Evolutionary conservation across 805 yeast species (phyloP).

Genomic region (Hanseniaspora singularis): DNA sequence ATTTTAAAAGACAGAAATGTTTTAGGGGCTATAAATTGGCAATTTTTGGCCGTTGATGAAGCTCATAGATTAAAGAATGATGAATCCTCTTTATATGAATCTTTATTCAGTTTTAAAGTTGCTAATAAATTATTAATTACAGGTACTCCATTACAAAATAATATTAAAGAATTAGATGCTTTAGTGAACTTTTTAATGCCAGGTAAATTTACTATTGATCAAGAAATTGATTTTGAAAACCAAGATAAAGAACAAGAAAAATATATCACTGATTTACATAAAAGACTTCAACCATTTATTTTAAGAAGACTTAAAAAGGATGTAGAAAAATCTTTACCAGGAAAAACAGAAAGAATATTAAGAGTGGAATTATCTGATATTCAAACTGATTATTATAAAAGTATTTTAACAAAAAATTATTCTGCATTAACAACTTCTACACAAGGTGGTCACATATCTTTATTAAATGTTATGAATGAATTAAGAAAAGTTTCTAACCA

Average conservation of each 20-base stretch:
- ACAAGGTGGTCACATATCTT: conserved; percentile 64
- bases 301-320: conserved; percentile 89
- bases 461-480: conserved; percentile 87
- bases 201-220: conserved; percentile 77
- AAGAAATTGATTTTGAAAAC: conserved; percentile 87
- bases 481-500: conserved; percentile 94
- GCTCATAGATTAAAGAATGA: conserved; percentile 94
- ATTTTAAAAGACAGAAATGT: conserved; percentile 78
- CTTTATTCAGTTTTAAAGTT: conserved; percentile 68
- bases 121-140: conserved; percentile 80
- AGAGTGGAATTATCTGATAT: conserved; percentile 90
- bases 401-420: conserved; percentile 84
- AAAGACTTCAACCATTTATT: conserved; percentile 79
- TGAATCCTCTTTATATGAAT: conserved; percentile 84
- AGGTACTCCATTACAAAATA: conserved; percentile 96
- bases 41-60: conserved; percentile 93
- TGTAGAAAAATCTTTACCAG: conserved; percentile 92
- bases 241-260: conserved; percentile 79
- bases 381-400: conserved; percentile 90
- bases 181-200: conserved; percentile 93
- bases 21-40: conserved; percentile 82
- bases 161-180: conserved; percentile 89
- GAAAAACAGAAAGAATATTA: conserved; percentile 87
- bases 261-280: conserved; percentile 76
- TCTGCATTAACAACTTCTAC: conserved; percentile 80